Evolutionary conservation across 345 rosid species (phyloP).

Genomic region (Erucastrum elatum): DNA sequence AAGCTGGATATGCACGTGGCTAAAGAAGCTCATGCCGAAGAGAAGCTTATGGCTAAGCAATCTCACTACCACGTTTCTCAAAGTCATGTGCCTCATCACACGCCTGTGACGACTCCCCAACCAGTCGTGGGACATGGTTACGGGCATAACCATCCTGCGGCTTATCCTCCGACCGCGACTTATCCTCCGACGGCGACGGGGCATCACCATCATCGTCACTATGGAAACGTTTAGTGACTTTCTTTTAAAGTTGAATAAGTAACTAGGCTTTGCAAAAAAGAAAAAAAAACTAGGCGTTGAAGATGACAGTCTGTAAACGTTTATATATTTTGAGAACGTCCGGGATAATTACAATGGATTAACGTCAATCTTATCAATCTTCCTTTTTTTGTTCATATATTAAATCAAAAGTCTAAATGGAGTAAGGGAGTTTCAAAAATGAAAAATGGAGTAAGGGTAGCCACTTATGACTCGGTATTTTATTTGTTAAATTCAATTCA

Average conservation of each 20-base stretch:
- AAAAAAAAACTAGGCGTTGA: neutral
- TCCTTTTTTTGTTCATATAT: too few species aligned
- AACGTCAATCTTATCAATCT: too few species aligned
- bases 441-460: too few species aligned
- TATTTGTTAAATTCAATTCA: too few species aligned
- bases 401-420: too few species aligned
- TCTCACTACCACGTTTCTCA: slow-evolving; percentile 29
- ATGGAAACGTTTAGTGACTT: neutral
- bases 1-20: slow-evolving; percentile 71
- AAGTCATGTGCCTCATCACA: slow-evolving; percentile 13
- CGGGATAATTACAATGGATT: too few species aligned
- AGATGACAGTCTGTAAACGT: neutral
- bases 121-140: slow-evolving; percentile 33
- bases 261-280: neutral
- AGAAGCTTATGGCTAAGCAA: slow-evolving; percentile 39
- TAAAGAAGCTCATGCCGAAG: slow-evolving; percentile 55
- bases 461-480: too few species aligned
- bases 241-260: neutral
- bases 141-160: neutral
- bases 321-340: too few species aligned
- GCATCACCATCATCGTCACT: slow-evolving; percentile 13
- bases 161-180: neutral
- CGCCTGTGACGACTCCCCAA: neutral
- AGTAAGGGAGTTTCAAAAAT: too few species aligned
- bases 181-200: neutral